Base-by-base conservation (phyloP, 176 grass and related monocot species). In the Oropetium thomaeum region DNA sequence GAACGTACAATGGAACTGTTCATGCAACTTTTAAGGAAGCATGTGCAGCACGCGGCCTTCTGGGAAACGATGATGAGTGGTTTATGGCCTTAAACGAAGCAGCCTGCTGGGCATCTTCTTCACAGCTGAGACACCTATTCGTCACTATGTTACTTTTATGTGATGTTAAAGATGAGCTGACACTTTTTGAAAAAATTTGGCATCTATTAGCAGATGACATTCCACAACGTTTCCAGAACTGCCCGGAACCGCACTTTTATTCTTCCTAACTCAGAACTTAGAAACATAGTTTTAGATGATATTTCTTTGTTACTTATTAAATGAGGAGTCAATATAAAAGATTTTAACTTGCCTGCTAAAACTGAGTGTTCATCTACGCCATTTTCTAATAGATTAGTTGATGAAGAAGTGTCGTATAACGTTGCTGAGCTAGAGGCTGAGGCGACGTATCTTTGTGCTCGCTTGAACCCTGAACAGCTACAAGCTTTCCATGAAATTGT, bases 341-440 rank as follows among this genome's bases (percentile, higher is more conserved):
- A 32, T 2, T 61, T 6, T 17, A 61, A 61, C 1, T 6, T 61
- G 0, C 29, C 58, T 11, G 0, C 1, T 1, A 61, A 32, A 8
- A 32, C 0, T 7, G 0, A 2, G 1, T 1, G 0, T 32, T 4
- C 7, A 5, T 10, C 22, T 3, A 3, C 0, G 0, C 2, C 3
- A 12, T 11, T 4, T 57, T 57, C 8, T 8, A 71, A 71, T 38
- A 71, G 19, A 7, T 19, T 71, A 1, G 37, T 71, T 16, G 0
- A 37, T 4, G 69, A 71, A 15, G 69, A 71, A 7, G 0, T 54
- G 5, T 53, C 48, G 0, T 71, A 71, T 3, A 42, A 71, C n/a
- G 3, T 55, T 4, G 31, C 12, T 9, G 30, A 37, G 4, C 16
- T 71, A 25, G 30, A 54, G 2, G 23, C 10, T 1, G 0, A 20